Conservation (phyloP, 163 green algal species). For the Prototheca wickerhamii region DNA sequence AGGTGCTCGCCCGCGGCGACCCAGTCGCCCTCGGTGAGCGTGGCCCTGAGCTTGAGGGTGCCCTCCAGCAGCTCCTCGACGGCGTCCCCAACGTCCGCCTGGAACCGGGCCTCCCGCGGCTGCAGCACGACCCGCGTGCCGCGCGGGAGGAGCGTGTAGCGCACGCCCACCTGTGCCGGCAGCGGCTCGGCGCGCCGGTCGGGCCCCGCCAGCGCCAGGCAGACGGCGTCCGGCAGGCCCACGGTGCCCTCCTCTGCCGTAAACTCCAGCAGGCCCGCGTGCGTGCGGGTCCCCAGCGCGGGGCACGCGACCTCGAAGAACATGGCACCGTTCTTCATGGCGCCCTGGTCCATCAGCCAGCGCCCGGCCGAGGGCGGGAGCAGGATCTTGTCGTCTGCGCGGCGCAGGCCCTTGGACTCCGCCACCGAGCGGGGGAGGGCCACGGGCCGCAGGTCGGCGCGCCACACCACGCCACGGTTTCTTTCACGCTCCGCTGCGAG, state of each 20-base stretch:
- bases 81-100: slow-evolving; percentile 45
- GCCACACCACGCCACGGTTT: slow-evolving; percentile 53
- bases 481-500: slow-evolving; percentile 35
- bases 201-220: slow-evolving; percentile 42
- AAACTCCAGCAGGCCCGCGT: slow-evolving; percentile 72
- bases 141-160: slow-evolving; percentile 33
- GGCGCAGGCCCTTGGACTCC: slow-evolving; percentile 43
- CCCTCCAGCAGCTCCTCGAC: slow-evolving; percentile 59
- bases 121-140: slow-evolving; percentile 51
- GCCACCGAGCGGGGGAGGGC: slow-evolving; percentile 22
- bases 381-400: slow-evolving; percentile 62
- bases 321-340: slow-evolving; percentile 53
- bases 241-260: slow-evolving; percentile 62
- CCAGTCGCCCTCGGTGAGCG: slow-evolving; percentile 63
- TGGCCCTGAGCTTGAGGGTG: slow-evolving; percentile 45
- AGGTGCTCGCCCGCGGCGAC: slow-evolving; percentile 38
- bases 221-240: slow-evolving; percentile 54
- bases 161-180: background rate
- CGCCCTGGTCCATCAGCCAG: slow-evolving; percentile 49
- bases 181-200: slow-evolving; percentile 1
- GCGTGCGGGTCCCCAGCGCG: slow-evolving; percentile 26
- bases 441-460: slow-evolving; percentile 38
- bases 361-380: slow-evolving; percentile 49
- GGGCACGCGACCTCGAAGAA: slow-evolving; percentile 54
- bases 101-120: slow-evolving; percentile 58